phyloP scores from a whole-genome alignment of 2,329 filamentous ascomycete species.

The Pyrenophora seminiperda region DNA sequence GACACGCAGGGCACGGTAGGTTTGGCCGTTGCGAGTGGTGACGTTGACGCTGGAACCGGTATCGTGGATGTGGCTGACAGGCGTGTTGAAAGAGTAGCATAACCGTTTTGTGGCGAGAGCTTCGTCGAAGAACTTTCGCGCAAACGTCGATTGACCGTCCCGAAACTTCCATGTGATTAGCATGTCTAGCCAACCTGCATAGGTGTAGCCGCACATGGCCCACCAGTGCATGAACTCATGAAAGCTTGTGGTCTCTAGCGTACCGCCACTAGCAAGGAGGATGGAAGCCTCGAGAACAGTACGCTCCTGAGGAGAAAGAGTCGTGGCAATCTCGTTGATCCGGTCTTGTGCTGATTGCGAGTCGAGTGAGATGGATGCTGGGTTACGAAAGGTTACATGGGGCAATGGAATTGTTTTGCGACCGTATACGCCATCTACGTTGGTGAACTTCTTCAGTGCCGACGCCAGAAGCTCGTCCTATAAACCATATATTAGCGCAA shows the following conservation, averaged over 20 bases:
- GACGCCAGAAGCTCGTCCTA: constrained; percentile 20
- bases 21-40: constrained; percentile 41
- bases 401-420: constrained; percentile 51
- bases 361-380: constrained; percentile 15
- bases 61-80: constrained; percentile 44
- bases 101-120: constrained; percentile 49
- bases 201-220: constrained; percentile 30
- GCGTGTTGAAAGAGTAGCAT: constrained; percentile 51
- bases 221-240: constrained; percentile 58
- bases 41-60: constrained; percentile 39
- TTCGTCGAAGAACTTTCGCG: constrained; percentile 54
- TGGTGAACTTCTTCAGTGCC: constrained; percentile 52
- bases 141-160: constrained; percentile 54
- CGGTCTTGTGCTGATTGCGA: constrained; percentile 49
- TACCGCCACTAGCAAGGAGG: constrained; percentile 52
- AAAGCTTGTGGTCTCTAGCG: constrained; percentile 52
- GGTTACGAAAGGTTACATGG: constrained; percentile 37
- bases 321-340: constrained; percentile 48
- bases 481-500: constrained; percentile 19
- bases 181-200: constrained; percentile 51
- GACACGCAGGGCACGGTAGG: constrained; percentile 31
- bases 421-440: constrained; percentile 53
- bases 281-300: constrained; percentile 51
- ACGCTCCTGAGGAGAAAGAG: constrained; percentile 51
- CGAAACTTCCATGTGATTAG: constrained; percentile 43